Percentiles rank a stretch among this genome's conserved stretches.
These are phyloP conservation scores for Tranzscheliella williamsii DNA, from an alignment of 1,284 basidiomycete species.

Conservation along the genomic window DNA sequence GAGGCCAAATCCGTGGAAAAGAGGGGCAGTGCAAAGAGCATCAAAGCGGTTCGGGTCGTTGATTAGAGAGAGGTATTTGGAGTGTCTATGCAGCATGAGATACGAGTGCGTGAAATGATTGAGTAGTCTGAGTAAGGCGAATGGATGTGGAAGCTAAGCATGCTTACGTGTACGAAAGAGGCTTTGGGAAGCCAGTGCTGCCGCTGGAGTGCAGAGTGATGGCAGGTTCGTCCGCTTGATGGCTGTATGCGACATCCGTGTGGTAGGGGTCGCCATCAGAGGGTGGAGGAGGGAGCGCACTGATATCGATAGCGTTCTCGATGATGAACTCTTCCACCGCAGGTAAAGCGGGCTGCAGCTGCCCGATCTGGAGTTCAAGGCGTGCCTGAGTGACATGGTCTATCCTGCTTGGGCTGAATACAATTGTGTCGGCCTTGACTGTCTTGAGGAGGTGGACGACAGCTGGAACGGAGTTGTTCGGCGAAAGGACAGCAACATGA, in stretches of 20 bases:
- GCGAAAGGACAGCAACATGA: constrained; percentile 31
- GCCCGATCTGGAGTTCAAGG: background rate
- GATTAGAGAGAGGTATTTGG: constrained; percentile 10
- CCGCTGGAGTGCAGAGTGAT: constrained; percentile 37
- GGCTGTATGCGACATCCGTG: constrained; percentile 4
- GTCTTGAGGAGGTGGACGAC: constrained; percentile 31
- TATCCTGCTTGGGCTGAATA: constrained; percentile 2
- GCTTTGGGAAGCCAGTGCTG: constrained; percentile 39
- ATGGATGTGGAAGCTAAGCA: no score
- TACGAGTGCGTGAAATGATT: background rate
- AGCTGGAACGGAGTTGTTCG: constrained; percentile 36
- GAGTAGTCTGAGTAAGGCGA: no score
- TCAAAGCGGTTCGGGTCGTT: constrained; percentile 15
- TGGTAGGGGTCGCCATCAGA: constrained; percentile 7
- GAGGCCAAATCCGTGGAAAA: constrained; percentile 36
- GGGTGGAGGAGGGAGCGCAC: constrained; percentile 4
- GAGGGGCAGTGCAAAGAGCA: constrained; percentile 19
- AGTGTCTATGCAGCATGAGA: constrained; percentile 5
- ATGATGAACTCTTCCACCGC: constrained; percentile 2
- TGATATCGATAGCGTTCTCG: background rate
- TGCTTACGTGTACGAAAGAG: constrained; percentile 13
- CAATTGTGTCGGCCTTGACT: constrained; percentile 2
- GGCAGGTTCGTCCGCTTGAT: constrained; percentile 7
- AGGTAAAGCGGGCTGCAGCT: background rate
- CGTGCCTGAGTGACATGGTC: background rate